A percentile compares a stretch with the other conserved stretches of the same genome.
These are phyloP conservation scores for Trichoderma lentiforme DNA, from an alignment of 2,329 filamentous ascomycete genomes.

Conservation along the genomic window DNA sequence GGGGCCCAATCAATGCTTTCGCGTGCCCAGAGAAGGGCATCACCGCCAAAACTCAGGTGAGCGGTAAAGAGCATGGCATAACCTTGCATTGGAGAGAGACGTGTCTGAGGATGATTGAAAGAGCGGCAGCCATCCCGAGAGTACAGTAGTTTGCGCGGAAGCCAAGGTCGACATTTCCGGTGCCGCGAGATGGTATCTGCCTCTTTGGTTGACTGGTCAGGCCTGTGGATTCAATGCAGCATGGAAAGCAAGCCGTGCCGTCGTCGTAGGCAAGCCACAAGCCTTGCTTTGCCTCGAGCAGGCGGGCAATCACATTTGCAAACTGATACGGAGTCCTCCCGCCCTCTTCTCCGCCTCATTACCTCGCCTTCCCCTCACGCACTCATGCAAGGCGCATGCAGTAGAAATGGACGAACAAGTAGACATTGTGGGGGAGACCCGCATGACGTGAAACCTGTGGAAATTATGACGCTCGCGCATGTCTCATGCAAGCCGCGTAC, in stretches of 20 bases:
- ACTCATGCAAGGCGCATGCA: constrained; percentile 10
- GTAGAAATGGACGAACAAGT: not conserved
- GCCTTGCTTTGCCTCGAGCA: not conserved
- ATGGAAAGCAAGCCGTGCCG: not conserved
- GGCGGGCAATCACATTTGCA: not conserved
- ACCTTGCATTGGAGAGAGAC: not conserved
- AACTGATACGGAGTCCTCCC: not conserved
- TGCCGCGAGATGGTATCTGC: not conserved
- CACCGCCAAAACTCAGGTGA: not conserved
- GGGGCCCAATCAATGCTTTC: not conserved
- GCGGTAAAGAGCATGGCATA: not conserved
- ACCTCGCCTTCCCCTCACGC: constrained; percentile 5
- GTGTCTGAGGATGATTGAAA: constrained; percentile 6
- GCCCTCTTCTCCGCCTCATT: constrained; percentile 2
- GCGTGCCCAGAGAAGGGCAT: not conserved
- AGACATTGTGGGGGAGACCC: constrained; percentile 17
- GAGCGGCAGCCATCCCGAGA: not conserved
- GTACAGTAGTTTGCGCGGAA: not conserved
- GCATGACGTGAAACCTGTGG: constrained; percentile 2
- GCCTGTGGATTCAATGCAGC: not conserved
- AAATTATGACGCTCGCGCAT: not conserved
- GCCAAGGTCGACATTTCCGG: not conserved
- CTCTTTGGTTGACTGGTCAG: not conserved
- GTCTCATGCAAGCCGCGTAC: constrained; percentile 8
- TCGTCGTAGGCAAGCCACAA: not conserved